Evolutionary conservation across 805 yeast species (phyloP).

Genomic region (Sungouiozyma ichnusensis): DNA sequence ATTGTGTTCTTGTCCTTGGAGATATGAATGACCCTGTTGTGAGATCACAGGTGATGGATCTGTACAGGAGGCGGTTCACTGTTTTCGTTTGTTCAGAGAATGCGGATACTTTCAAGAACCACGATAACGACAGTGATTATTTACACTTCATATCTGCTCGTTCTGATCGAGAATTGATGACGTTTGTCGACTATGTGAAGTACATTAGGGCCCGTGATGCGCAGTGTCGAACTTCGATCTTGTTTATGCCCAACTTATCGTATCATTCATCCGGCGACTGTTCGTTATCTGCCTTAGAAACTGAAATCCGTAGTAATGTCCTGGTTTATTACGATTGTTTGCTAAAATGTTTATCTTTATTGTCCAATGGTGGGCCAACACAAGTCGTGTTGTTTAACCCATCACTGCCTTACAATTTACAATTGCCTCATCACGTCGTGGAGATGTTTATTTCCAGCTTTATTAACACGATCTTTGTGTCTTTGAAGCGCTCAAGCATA

Average conservation of each 20-base stretch:
- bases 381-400: constrained; percentile 25
- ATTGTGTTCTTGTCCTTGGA: constrained; percentile 23
- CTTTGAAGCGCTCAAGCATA: constrained; percentile 9
- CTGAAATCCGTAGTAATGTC: constrained; percentile 20
- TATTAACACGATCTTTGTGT: constrained; percentile 13
- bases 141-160: constrained; percentile 18
- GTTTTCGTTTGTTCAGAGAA: constrained; percentile 25
- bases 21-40: constrained; percentile 29
- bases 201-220: constrained; percentile 1
- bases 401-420: constrained; percentile 19
- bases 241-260: constrained; percentile 26
- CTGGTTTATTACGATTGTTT: constrained; percentile 16
- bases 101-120: constrained; percentile 12
- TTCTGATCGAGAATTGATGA: constrained; percentile 14
- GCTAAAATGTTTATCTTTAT: constrained; percentile 15
- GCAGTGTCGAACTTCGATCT: constrained; percentile 16
- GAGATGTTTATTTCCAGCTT: constrained; percentile 24
- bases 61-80: constrained; percentile 25
- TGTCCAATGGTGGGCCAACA: constrained; percentile 6
- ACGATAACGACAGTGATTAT: constrained; percentile 24
- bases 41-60: constrained; percentile 28
- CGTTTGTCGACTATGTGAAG: constrained; percentile 12
- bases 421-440: constrained; percentile 17
- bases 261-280: constrained; percentile 23
- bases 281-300: constrained; percentile 13